A percentile compares a stretch with the other conserved stretches of the same genome.
phyloP scores from a whole-genome alignment of 129 eudicot genomes.

The Arctium minus region DNA sequence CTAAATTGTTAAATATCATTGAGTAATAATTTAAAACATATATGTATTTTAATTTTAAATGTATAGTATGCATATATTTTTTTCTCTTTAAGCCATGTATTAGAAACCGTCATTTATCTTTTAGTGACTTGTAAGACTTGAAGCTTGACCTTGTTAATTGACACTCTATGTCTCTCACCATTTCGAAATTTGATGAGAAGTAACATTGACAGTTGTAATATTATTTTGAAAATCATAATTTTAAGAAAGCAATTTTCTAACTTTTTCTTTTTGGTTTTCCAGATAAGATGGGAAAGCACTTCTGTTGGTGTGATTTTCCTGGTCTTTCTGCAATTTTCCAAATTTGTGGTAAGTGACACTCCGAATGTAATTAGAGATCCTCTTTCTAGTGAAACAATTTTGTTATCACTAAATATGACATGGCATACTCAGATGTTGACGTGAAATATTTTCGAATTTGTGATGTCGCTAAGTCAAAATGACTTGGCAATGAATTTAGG shows the following conservation, averaged over 20 bases:
- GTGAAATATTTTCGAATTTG: no score
- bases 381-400: background rate
- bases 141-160: background rate
- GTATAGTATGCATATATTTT: no score
- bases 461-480: no score
- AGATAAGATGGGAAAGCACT: slow-evolving; percentile 86
- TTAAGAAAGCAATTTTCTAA: background rate
- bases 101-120: no score
- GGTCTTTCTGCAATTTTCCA: slow-evolving; percentile 56
- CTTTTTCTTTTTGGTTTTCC: background rate
- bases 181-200: background rate
- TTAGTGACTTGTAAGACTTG: background rate
- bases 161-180: background rate
- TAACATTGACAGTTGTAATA: background rate
- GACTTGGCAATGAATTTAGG: no score
- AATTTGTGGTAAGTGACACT: slow-evolving; percentile 56
- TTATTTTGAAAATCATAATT: background rate
- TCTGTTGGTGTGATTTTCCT: slow-evolving; percentile 67
- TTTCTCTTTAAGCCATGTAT: no score
- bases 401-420: background rate
- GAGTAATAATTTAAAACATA: no score
- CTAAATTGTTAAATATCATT: no score
- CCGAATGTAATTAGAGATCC: background rate
- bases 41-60: no score
- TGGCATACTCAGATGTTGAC: background rate